Percentiles rank a stretch among this genome's conserved stretches.
Evolutionary conservation across 176 grass and related monocot genomes (phyloP).

Genomic region (Carex littledalei): DNA sequence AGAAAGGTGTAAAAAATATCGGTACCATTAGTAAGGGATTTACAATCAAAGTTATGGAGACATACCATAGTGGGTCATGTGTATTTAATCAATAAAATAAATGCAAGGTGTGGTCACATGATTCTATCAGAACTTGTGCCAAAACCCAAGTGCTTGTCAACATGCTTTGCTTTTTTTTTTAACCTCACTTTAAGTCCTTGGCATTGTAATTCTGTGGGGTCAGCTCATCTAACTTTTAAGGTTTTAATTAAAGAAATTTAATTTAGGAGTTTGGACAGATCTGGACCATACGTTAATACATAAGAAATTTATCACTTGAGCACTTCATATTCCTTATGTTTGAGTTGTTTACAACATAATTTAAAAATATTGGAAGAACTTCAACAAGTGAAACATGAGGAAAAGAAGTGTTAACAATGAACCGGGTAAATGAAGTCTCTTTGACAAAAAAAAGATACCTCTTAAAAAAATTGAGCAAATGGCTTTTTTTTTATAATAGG

Average conservation of each 20-base stretch:
- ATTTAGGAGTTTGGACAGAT: background rate
- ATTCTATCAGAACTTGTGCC: background rate
- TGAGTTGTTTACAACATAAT: background rate
- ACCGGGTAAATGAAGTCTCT: background rate
- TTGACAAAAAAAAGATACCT: background rate
- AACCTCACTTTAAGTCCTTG: background rate
- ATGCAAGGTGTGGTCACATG: slow-evolving; percentile 7
- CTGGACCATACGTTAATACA: background rate
- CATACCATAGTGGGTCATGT: slow-evolving; percentile 20
- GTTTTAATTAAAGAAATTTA: background rate
- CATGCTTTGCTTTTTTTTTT: slow-evolving; percentile 2
- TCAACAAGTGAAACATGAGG: background rate
- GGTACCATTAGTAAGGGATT: background rate
- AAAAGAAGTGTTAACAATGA: background rate
- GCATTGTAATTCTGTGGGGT: background rate
- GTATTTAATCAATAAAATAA: slow-evolving; percentile 15
- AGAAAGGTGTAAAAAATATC: background rate
- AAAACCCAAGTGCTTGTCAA: background rate
- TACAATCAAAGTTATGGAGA: background rate
- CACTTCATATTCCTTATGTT: background rate
- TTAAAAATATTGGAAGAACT: too few relatives aligned
- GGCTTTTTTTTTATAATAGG: background rate
- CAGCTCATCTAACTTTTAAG: background rate
- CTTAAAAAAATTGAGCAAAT: background rate
- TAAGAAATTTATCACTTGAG: background rate